Percentiles rank a stretch among this genome's conserved stretches.
Conservation (phyloP, 306 rosid genomes). For the Morella rubra region DNA sequence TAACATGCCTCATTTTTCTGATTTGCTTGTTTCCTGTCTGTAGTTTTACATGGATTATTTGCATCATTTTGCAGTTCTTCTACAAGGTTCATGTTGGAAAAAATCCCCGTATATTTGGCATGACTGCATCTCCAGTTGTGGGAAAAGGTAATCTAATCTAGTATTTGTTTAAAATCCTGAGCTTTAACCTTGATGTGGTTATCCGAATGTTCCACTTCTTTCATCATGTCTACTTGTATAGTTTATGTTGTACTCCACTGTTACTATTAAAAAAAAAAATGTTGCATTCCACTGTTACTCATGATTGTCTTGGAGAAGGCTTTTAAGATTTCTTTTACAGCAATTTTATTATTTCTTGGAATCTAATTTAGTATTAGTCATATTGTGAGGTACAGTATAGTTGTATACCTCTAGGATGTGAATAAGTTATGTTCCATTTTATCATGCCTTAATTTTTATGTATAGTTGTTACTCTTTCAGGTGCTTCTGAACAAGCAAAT, state of each 20-base stretch:
- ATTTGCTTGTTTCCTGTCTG: conserved; percentile 14
- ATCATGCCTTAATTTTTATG: conserved; percentile 7
- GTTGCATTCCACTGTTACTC: not conserved
- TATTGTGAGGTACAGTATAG: not conserved
- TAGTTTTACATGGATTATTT: conserved; percentile 17
- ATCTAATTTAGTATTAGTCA: not conserved
- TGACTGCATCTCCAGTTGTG: conserved; percentile 98
- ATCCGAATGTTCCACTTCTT: conserved; percentile 5
- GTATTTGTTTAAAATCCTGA: conserved; percentile 14
- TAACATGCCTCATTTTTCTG: conserved; percentile 19
- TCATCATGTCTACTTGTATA: conserved; percentile 6
- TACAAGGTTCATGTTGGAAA: conserved; percentile 44
- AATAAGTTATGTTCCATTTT: conserved; percentile 13
- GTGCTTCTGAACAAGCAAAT: conserved; percentile 57
- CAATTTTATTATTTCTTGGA: not conserved
- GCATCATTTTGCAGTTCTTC: conserved; percentile 49
- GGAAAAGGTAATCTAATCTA: conserved; percentile 67
- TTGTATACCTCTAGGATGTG: conserved; percentile 18
- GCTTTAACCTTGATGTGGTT: not conserved
- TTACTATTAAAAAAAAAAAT: not conserved
- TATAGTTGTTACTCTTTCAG: conserved; percentile 49
- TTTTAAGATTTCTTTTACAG: conserved; percentile 1
- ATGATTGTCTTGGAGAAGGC: not conserved
- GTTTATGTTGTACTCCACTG: not conserved
- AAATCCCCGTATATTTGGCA: conserved; percentile 90